A percentile compares a stretch with the other conserved stretches of the same genome.
These are phyloP conservation scores for Kurtzmaniella quercitrusa DNA, from an alignment of 1,139 yeast species.

Conservation along the genomic window DNA sequence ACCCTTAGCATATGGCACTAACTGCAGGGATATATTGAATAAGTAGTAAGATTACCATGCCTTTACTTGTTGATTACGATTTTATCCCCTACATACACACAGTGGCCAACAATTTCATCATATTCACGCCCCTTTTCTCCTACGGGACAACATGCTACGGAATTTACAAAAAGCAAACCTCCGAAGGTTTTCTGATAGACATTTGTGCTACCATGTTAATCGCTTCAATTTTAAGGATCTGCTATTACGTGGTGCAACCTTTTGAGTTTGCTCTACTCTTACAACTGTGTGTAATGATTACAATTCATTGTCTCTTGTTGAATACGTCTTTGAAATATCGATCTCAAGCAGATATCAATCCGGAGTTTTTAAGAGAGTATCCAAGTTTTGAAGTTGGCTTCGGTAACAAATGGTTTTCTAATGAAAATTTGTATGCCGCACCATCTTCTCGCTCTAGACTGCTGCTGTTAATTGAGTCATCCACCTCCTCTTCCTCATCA, in stretches of 20 bases:
- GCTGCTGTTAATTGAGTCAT: neutral
- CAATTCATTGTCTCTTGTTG: constrained; percentile 63
- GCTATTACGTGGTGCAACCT: constrained; percentile 74
- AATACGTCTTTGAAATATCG: constrained; percentile 62
- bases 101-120: constrained; percentile 43
- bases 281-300: constrained; percentile 76
- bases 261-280: constrained; percentile 71
- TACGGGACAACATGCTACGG: constrained; percentile 79
- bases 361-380: constrained; percentile 34
- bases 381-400: constrained; percentile 6
- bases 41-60: neutral
- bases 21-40: neutral
- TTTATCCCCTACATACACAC: constrained; percentile 43
- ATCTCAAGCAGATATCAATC: constrained; percentile 31
- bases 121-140: constrained; percentile 77
- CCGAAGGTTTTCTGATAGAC: constrained; percentile 81
- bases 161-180: constrained; percentile 58
- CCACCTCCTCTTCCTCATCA: too few species aligned
- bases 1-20: neutral
- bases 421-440: constrained; percentile 5
- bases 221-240: constrained; percentile 68
- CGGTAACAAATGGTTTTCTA: constrained; percentile 4
- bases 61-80: constrained; percentile 15
- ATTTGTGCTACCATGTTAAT: constrained; percentile 88
- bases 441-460: constrained; percentile 2